phyloP scores from a whole-genome alignment of 352 stramenopile species.

The Phytophthora ramorum region DNA sequence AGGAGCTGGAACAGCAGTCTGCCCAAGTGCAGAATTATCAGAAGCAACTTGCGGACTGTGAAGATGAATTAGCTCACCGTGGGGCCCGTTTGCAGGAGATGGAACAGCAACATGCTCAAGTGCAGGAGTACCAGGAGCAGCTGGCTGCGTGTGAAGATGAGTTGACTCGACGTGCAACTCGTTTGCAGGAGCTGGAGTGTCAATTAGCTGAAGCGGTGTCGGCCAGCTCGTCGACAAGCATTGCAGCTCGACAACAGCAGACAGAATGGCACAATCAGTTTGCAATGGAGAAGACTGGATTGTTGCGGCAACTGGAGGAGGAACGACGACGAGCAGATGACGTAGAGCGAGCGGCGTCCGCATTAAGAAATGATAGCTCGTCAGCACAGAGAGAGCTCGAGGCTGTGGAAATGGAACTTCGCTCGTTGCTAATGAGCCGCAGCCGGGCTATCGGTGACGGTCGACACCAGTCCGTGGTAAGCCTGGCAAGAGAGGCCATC shows the following conservation, averaged over 20 bases:
- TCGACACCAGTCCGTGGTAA: slow-evolving; percentile 17
- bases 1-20: slow-evolving; percentile 31
- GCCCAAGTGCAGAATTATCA: slow-evolving; percentile 44
- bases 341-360: slow-evolving; percentile 28
- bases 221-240: slow-evolving; percentile 45
- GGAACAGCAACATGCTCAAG: slow-evolving; percentile 50
- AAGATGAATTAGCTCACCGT: slow-evolving; percentile 31
- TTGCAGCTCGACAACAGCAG: slow-evolving; percentile 42
- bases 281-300: slow-evolving; percentile 50
- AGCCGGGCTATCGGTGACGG: slow-evolving; percentile 11
- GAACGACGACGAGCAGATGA: slow-evolving; percentile 50
- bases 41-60: slow-evolving; percentile 26
- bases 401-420: slow-evolving; percentile 49
- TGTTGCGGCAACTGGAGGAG: slow-evolving; percentile 50
- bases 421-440: slow-evolving; percentile 23
- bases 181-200: slow-evolving; percentile 54
- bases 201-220: slow-evolving; percentile 44
- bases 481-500: slow-evolving; percentile 45
- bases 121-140: slow-evolving; percentile 30
- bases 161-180: slow-evolving; percentile 28
- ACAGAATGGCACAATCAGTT: slow-evolving; percentile 49
- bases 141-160: slow-evolving; percentile 34
- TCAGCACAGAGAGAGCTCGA: slow-evolving; percentile 48
- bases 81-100: slow-evolving; percentile 46
- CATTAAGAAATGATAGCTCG: slow-evolving; percentile 43